Conservation (phyloP, 371 early-diverging fungal species). For the Phascolomyces articulosus region DNA sequence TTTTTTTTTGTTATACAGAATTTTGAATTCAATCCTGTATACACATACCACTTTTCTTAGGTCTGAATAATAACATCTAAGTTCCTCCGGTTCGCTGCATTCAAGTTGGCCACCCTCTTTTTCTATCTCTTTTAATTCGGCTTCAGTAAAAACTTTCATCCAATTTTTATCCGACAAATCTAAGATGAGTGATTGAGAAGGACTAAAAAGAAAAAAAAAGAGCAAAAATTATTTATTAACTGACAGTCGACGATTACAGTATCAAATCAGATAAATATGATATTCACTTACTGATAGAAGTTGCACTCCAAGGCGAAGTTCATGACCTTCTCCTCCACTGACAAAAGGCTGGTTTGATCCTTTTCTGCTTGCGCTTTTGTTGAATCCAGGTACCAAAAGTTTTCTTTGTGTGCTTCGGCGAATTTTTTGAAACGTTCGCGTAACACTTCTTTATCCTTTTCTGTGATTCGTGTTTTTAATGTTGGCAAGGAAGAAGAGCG, state of each 20-base stretch:
- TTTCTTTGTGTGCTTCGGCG: neutral
- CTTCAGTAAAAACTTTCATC: neutral
- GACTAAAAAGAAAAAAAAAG: neutral
- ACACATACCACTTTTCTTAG: neutral
- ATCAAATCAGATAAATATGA: neutral
- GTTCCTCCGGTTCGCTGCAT: neutral
- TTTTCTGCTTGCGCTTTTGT: neutral
- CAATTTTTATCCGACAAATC: slow-evolving; percentile 3
- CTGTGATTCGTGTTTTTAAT: neutral
- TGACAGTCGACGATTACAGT: neutral
- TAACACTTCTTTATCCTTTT: neutral
- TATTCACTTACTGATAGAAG: slow-evolving; percentile 1
- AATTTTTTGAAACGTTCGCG: neutral
- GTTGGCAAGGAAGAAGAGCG: neutral
- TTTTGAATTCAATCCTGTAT: too few relatives aligned
- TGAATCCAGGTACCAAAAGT: slow-evolving; percentile 2
- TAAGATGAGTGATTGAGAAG: slow-evolving; percentile 2
- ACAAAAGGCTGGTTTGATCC: neutral
- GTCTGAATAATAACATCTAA: neutral
- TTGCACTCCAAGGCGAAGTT: slow-evolving; percentile 7
- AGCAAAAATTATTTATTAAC: neutral
- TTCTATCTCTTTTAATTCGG: neutral
- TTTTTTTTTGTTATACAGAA: too few relatives aligned
- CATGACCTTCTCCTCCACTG: slow-evolving; percentile 7
- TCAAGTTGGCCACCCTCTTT: neutral